These are phyloP conservation scores for Candida hispaniensis DNA, from an alignment of 805 yeast genomes.

Conservation along the genomic window DNA sequence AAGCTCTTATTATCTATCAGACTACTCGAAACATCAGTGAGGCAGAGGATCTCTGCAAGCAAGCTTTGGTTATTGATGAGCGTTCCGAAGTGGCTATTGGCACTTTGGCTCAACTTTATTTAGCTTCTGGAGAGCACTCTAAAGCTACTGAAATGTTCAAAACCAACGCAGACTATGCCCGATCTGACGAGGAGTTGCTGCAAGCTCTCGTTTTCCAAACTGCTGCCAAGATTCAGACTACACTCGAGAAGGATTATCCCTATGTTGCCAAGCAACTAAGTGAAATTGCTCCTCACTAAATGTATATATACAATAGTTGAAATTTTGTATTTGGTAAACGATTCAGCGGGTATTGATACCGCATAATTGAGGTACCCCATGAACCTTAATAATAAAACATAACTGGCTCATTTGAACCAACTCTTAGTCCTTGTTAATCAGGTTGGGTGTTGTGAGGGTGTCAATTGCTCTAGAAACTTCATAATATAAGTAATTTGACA, in stretches of 20 bases:
- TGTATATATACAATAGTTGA: constrained; percentile 13
- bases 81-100: constrained; percentile 80
- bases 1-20: constrained; percentile 51
- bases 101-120: constrained; percentile 81
- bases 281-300: constrained; percentile 11
- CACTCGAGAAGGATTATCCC: constrained; percentile 37
- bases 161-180: constrained; percentile 69
- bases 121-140: constrained; percentile 71
- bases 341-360: too few species aligned
- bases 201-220: constrained; percentile 79
- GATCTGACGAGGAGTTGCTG: constrained; percentile 75
- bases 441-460: too few species aligned
- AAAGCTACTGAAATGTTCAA: constrained; percentile 77
- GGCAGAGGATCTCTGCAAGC: constrained; percentile 54
- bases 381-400: too few species aligned
- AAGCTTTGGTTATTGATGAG: constrained; percentile 78
- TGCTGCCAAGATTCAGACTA: constrained; percentile 82
- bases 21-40: constrained; percentile 36
- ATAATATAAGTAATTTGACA: too few species aligned
- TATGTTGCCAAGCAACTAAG: constrained; percentile 20
- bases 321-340: too few species aligned
- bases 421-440: too few species aligned
- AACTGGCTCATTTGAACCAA: too few species aligned
- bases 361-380: too few species aligned
- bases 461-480: too few species aligned